Conservation (phyloP, 1,284 basidiomycete species). For the Trichosporon ovoides region DNA sequence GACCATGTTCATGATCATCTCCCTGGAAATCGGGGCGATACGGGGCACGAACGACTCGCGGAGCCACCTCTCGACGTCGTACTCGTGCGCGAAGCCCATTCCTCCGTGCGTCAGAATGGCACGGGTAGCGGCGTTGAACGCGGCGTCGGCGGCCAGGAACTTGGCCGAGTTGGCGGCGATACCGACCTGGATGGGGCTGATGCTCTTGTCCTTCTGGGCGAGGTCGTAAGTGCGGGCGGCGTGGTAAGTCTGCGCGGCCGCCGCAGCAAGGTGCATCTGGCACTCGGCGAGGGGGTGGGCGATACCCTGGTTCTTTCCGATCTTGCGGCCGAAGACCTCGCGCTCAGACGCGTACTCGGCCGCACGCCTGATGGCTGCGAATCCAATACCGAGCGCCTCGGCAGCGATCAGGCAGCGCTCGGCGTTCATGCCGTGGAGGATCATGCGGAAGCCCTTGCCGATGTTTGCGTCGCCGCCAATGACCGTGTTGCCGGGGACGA, state of each 20-base stretch:
- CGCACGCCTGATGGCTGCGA: slow-evolving; percentile 17
- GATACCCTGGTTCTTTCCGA: slow-evolving; percentile 21
- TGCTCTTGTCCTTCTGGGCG: slow-evolving; percentile 11
- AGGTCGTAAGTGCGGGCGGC: slow-evolving; percentile 20
- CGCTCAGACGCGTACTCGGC: slow-evolving; percentile 17
- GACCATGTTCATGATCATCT: slow-evolving; percentile 23
- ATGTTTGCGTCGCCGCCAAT: slow-evolving; percentile 22
- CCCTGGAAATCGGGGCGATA: slow-evolving; percentile 18
- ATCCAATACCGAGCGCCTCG: slow-evolving; percentile 46
- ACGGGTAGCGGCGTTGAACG: slow-evolving; percentile 17
- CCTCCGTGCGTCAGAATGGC: slow-evolving; percentile 19
- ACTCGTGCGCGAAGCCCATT: slow-evolving; percentile 21
- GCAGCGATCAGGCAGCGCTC: slow-evolving; percentile 49
- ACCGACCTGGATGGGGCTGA: slow-evolving; percentile 14
- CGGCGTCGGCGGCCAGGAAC: slow-evolving; percentile 20
- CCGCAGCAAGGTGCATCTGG: slow-evolving; percentile 21
- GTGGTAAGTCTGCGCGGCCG: slow-evolving; percentile 17
- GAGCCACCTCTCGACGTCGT: slow-evolving; percentile 20
- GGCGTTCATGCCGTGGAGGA: slow-evolving; percentile 45
- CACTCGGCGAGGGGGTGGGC: slow-evolving; percentile 24
- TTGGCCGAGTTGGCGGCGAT: slow-evolving; percentile 19
- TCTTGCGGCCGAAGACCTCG: slow-evolving; percentile 20
- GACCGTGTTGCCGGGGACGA: slow-evolving; percentile 12
- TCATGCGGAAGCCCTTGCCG: slow-evolving; percentile 48
- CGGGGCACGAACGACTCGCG: slow-evolving; percentile 20